Base-by-base conservation (phyloP, 1,284 basidiomycete species). In the Ceratobasidium sp. region DNA sequence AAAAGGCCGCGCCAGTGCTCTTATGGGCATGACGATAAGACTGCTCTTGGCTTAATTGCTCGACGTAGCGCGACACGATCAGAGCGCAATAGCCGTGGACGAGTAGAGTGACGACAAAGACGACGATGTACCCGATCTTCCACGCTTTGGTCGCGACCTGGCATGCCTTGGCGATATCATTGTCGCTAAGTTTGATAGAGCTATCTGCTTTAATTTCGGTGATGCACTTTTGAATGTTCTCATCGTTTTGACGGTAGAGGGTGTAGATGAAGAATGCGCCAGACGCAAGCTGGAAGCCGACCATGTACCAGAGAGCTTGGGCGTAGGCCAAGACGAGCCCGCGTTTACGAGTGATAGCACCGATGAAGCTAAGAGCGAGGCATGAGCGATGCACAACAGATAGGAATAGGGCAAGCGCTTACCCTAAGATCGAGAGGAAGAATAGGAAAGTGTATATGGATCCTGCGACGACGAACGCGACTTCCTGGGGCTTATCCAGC, bases 51-150 rank as follows among this genome's bases (percentile, higher is more conserved):
- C 85, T 83, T 40, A 92, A 83, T 80, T 88, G 89, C 80, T 88
- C 87, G 44, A 89, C 83, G 81, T 92, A 92, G n/a, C 91, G 88
- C n/a, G 90, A 88, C 9, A 88, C 88, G 57, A 91, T 86, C 91
- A 92, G 15, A 90, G 79, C 81, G 92, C 64, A 54, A 44, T 59
- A 61, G 15, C 54, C 54, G 54, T 68, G 75, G 7, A 67, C 0
- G 46, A 52, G 20, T 17, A 48, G 26, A 9, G 79, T 52, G 56
- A 62, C 88, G 50, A 88, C 81, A 28, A 89, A 77, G 28, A 91
- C 81, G 23, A 91, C 83, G 42, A 84, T 65, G 1, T 83, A 80
- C 81, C 80, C 15, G 10, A 80, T 15, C 69, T 89, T 83, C 26
- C 71, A 57, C 46, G 52, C 46, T 62, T 82, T 82, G 78, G 91